These are phyloP conservation scores for Suillus decipiens DNA, from an alignment of 768 basidiomycete genomes.

Conservation along the genomic window DNA sequence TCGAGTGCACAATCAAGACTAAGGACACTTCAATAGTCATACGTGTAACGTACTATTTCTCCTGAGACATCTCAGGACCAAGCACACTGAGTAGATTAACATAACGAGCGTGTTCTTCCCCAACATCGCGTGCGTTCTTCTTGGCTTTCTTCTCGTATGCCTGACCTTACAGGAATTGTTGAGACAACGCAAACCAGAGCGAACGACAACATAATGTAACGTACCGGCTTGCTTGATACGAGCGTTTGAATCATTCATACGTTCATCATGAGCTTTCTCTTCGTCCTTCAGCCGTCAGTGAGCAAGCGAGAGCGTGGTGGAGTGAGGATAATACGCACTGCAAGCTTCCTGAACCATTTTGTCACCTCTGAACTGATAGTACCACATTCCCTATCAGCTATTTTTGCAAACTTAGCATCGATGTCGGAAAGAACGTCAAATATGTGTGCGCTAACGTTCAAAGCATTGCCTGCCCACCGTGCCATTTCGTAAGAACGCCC, in stretches of 20 bases:
- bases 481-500: conserved; percentile 4
- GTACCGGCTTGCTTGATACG: conserved; percentile 78
- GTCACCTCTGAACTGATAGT: conserved; percentile 65
- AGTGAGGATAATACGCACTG: conserved; percentile 45
- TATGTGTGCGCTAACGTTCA: conserved; percentile 61
- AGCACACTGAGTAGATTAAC: conserved; percentile 70
- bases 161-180: conserved; percentile 48
- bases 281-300: conserved; percentile 58
- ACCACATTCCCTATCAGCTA: conserved; percentile 74
- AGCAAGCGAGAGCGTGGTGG: conserved; percentile 1
- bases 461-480: conserved; percentile 57
- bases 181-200: conserved; percentile 5
- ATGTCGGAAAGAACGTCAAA: conserved; percentile 74
- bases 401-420: conserved; percentile 72
- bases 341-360: conserved; percentile 86
- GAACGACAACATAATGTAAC: neutral
- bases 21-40: neutral
- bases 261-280: conserved; percentile 76
- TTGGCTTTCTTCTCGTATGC: conserved; percentile 80
- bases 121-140: conserved; percentile 64
- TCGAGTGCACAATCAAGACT: conserved; percentile 5
- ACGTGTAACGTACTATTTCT: conserved; percentile 63
- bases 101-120: conserved; percentile 77
- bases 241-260: conserved; percentile 62
- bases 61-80: conserved; percentile 78